phyloP scores from a whole-genome alignment of 495 filamentous ascomycete species.

The Penicillium riverlandense region DNA sequence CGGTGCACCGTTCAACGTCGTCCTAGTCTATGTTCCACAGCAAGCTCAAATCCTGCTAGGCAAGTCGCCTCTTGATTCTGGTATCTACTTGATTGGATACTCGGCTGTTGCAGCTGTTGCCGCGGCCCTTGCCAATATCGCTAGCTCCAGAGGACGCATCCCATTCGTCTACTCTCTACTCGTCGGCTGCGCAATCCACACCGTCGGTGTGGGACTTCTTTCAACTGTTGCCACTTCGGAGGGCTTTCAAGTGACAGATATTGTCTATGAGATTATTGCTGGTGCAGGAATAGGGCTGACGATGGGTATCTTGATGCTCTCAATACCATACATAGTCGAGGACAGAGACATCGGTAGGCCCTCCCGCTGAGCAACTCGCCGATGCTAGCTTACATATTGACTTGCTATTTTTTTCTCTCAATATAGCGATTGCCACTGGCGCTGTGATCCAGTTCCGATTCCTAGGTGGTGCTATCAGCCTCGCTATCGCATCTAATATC shows the following conservation, averaged over 20 bases:
- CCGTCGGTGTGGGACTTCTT: conserved; percentile 44
- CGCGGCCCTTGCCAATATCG: conserved; percentile 39
- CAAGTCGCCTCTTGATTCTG: conserved; percentile 36
- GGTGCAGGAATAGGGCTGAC: conserved; percentile 40
- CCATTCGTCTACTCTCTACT: conserved; percentile 43
- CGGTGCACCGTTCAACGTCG: conserved; percentile 50
- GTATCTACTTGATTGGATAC: conserved; percentile 51
- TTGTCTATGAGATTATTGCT: conserved; percentile 46
- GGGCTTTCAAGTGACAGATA: conserved; percentile 25
- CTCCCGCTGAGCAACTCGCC: background rate
- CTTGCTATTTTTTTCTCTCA: background rate
- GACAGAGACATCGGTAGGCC: conserved; percentile 38
- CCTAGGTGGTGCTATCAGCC: conserved; percentile 50
- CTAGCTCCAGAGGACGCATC: conserved; percentile 32
- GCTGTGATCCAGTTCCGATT: conserved; percentile 49
- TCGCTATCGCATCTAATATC: conserved; percentile 34
- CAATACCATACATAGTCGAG: conserved; percentile 42
- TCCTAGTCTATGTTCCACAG: conserved; percentile 51
- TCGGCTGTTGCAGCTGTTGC: conserved; percentile 39
- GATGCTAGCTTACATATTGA: no score
- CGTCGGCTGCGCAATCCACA: conserved; percentile 38
- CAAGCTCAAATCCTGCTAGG: conserved; percentile 52
- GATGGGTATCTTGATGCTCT: conserved; percentile 39
- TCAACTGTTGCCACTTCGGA: conserved; percentile 20
- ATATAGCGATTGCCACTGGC: conserved; percentile 45